Base-by-base conservation (phyloP, 768 basidiomycete genomes). In the Trametes coccinea region DNA sequence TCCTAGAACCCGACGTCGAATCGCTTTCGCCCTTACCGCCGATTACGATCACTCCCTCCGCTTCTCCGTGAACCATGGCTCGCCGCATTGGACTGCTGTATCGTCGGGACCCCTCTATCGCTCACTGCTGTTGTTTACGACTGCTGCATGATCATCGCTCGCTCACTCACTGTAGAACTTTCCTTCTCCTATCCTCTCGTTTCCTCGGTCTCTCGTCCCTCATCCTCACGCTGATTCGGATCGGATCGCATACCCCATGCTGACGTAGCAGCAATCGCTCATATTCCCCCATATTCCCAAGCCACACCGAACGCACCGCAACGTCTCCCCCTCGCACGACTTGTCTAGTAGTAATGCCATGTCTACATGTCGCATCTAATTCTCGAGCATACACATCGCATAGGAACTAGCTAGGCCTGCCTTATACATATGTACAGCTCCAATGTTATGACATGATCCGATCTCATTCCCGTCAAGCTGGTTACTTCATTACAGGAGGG, bases 31-130 rank as follows among this genome's bases (percentile, higher is more conserved):
- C 59, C 30, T 46, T 76, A 5, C 80, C 80, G 16, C 79, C 80
- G 17, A 82, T 81, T 60, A 80, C 75, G 16, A 74, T 81, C 37
- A 79, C 80, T 31, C 77, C 74, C 60, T 76, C 62, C 29, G 62
- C 57, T 44, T 58, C 67, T 14, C 65, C 76, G 56, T 75, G 70
- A 71, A 67, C 47, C 52, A 17, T 31, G 13, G 17, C 9, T 50
- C 49, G 31, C 66, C 61, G 69, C 56, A 17, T 56, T 29, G 34
- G 47, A 40, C 34, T 57, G 45, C 55, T 45, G 57, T 40, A 34
- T n/a, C 31, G 13, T 16, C 27, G 48, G 48, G 27, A 37, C 34
- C 34, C 34, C 48, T 22, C 57, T 44, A 29, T 51, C 49, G 47
- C 48, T 51, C 45, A 49, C 43, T 34, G 30, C 33, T 59, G 31